Evolutionary conservation across 768 basidiomycete genomes (phyloP).

Genomic region (Boletus reticulatus): DNA sequence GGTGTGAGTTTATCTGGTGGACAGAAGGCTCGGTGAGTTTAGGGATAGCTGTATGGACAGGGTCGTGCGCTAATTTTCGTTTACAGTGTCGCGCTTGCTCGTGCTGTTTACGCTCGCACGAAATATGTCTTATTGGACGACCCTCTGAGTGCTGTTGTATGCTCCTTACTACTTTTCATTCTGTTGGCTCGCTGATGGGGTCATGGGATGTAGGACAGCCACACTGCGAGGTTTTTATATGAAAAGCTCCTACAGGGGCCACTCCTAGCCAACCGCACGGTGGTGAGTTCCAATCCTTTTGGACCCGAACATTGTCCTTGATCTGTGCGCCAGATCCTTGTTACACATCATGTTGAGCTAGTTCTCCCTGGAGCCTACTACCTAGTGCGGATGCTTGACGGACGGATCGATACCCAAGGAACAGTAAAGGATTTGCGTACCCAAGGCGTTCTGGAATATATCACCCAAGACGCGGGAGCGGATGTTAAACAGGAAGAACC

Average conservation of each 20-base stretch:
- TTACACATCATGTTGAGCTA: slow-evolving; percentile 84
- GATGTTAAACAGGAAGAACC: slow-evolving; percentile 46
- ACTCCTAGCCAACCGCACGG: slow-evolving; percentile 64
- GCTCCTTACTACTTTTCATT: slow-evolving; percentile 21
- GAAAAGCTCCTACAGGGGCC: slow-evolving; percentile 66
- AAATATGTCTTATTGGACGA: slow-evolving; percentile 77
- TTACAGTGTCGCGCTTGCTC: slow-evolving; percentile 73
- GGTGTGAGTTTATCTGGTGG: slow-evolving; percentile 80
- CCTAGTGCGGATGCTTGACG: slow-evolving; percentile 77
- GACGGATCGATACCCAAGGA: slow-evolving; percentile 76
- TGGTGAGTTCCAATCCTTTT: slow-evolving; percentile 38
- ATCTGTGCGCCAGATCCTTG: slow-evolving; percentile 46
- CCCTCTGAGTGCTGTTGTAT: slow-evolving; percentile 77
- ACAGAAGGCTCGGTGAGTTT: slow-evolving; percentile 68
- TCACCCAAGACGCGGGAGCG: slow-evolving; percentile 52
- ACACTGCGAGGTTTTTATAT: slow-evolving; percentile 61
- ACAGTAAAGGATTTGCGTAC: slow-evolving; percentile 60
- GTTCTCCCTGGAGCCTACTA: slow-evolving; percentile 74
- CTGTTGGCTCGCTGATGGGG: not conserved
- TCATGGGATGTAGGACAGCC: slow-evolving; percentile 50
- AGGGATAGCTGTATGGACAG: not conserved
- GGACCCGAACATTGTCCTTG: not conserved
- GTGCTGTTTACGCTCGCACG: slow-evolving; percentile 74
- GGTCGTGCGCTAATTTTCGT: not conserved
- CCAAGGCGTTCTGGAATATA: slow-evolving; percentile 58